Evolutionary conservation across 148 eudicot species (phyloP).

Genomic region (Heliamphora exappendiculata): DNA sequence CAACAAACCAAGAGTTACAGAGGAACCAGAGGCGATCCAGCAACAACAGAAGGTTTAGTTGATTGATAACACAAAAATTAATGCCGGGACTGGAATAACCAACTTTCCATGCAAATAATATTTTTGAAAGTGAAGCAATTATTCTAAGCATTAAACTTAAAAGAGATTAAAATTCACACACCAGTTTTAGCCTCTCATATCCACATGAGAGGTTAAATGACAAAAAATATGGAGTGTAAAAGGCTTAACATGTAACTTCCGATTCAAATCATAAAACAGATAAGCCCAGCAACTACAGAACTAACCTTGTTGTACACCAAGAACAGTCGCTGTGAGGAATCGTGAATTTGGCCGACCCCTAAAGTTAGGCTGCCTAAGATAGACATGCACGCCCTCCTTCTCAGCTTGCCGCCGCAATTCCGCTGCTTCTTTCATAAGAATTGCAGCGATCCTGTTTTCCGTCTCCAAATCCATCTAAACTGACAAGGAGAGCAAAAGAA

Average conservation of each 20-base stretch:
- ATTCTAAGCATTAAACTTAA: neutral
- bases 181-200: too few species aligned
- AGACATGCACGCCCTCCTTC: conserved; percentile 69
- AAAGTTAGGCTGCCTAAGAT: conserved; percentile 59
- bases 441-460: conserved; percentile 75
- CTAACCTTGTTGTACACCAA: conserved; percentile 85
- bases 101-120: neutral
- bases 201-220: too few species aligned
- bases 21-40: neutral
- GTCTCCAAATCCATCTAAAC: conserved; percentile 77
- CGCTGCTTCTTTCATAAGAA: conserved; percentile 80
- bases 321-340: conserved; percentile 80
- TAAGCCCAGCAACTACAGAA: neutral
- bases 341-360: conserved; percentile 92
- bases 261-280: neutral
- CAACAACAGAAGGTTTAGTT: neutral
- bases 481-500: neutral
- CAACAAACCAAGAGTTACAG: neutral
- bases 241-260: too few species aligned
- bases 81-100: neutral
- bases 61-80: neutral
- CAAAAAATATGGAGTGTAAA: too few species aligned
- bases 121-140: neutral
- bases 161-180: too few species aligned
- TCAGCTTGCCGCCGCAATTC: conserved; percentile 84